Conservation (phyloP, 1,284 basidiomycete species). For the Phenoliferia sp. region DNA sequence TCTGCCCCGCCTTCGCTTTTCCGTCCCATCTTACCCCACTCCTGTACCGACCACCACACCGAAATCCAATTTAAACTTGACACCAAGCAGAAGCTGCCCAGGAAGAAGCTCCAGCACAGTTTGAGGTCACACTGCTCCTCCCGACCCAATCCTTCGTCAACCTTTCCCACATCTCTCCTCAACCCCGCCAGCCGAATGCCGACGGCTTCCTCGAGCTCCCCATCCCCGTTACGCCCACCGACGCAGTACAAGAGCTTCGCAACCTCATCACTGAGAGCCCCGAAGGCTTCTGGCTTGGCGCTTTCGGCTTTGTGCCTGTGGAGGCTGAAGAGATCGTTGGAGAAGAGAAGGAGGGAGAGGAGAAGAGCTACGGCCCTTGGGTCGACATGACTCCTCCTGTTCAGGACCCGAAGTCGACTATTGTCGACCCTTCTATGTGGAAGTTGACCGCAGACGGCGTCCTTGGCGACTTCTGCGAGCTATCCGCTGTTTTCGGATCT, state of each 20-base stretch:
- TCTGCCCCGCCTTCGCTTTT: too few species aligned
- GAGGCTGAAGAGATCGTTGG: constrained; percentile 21
- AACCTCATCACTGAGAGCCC: constrained; percentile 36
- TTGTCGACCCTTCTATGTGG: constrained; percentile 18
- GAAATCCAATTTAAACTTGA: not conserved
- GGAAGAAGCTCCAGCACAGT: not conserved
- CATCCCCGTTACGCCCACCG: constrained; percentile 19
- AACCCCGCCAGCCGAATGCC: constrained; percentile 3
- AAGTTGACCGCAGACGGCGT: constrained; percentile 27
- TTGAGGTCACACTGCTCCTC: constrained; percentile 23
- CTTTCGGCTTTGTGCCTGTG: constrained; percentile 34
- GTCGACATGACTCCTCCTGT: not conserved
- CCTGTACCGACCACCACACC: too few species aligned
- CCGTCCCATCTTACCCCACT: too few species aligned
- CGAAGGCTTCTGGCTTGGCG: constrained; percentile 41
- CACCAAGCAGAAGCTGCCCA: not conserved
- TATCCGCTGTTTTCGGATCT: constrained; percentile 29
- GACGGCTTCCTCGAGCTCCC: constrained; percentile 24
- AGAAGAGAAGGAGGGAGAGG: not conserved
- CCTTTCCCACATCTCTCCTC: not conserved
- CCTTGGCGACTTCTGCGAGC: constrained; percentile 26
- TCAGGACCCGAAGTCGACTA: not conserved
- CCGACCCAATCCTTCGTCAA: constrained; percentile 23
- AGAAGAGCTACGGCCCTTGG: constrained; percentile 8
- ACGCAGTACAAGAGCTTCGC: constrained; percentile 36